Evolutionary conservation across 306 rosid species (phyloP).

Genomic region (Erythrophleum fordii): DNA sequence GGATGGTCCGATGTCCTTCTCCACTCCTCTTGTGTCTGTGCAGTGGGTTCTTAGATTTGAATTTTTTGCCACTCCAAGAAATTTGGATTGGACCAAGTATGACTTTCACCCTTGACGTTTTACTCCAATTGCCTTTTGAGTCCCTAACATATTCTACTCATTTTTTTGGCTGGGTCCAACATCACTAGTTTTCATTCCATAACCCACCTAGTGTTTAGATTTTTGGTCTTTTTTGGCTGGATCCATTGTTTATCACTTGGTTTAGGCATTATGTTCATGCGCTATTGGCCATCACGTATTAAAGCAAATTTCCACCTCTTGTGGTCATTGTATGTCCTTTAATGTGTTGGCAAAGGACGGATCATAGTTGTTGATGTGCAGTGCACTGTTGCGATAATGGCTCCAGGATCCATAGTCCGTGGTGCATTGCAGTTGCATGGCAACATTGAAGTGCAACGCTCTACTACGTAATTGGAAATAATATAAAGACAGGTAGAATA

Average conservation of each 20-base stretch:
- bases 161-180: background rate
- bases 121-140: background rate
- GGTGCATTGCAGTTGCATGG: too few relatives aligned
- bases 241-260: background rate
- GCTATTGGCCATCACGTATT: background rate
- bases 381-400: too few relatives aligned
- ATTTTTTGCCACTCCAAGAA: constrained; percentile 88
- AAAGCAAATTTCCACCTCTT: background rate
- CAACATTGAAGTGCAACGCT: too few relatives aligned
- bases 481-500: too few relatives aligned
- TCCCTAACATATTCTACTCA: constrained; percentile 1
- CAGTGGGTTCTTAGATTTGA: constrained; percentile 98
- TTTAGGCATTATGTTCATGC: background rate
- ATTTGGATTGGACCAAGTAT: constrained; percentile 86
- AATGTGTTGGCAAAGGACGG: background rate
- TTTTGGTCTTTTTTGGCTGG: background rate
- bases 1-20: constrained; percentile 99
- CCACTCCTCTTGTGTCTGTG: constrained; percentile 91
- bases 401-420: too few relatives aligned
- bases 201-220: background rate
- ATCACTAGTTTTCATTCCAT: background rate
- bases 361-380: background rate
- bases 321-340: constrained; percentile 10
- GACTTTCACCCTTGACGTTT: constrained; percentile 25
- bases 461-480: too few relatives aligned